Percentiles rank a stretch among this genome's conserved stretches.
phyloP scores from a whole-genome alignment of 805 yeast genomes.

The Candida morakotiae region DNA sequence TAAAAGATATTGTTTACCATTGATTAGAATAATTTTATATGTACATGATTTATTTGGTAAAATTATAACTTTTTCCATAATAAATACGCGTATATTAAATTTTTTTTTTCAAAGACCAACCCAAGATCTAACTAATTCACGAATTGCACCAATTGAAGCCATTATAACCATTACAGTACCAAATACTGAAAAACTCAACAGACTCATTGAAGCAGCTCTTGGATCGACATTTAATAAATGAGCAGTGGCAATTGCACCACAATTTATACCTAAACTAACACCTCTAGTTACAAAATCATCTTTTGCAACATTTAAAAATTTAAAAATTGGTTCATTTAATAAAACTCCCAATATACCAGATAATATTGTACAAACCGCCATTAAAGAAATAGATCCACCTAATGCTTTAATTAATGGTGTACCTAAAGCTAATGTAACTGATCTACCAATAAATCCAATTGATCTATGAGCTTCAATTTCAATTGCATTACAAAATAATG shows the following conservation, averaged over 20 bases:
- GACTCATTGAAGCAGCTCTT: conserved; percentile 76
- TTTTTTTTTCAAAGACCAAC: conserved; percentile 11
- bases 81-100: conserved; percentile 2
- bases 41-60: conserved; percentile 11
- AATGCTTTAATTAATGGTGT: conserved; percentile 67
- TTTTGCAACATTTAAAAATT: conserved; percentile 48
- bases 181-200: conserved; percentile 64
- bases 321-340: conserved; percentile 50
- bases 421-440: conserved; percentile 76
- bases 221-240: conserved; percentile 66
- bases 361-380: conserved; percentile 75
- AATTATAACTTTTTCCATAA: conserved; percentile 12
- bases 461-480: conserved; percentile 61
- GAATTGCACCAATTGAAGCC: conserved; percentile 48
- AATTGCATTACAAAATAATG: conserved; percentile 59
- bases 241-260: conserved; percentile 83
- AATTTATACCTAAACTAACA: conserved; percentile 69
- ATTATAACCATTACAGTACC: conserved; percentile 72
- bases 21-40: conserved; percentile 7
- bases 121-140: conserved; percentile 17
- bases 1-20: conserved; percentile 12
- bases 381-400: conserved; percentile 65
- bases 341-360: conserved; percentile 76
- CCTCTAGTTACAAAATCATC: conserved; percentile 75
- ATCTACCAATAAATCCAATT: conserved; percentile 74